Evolutionary conservation across 768 basidiomycete species (phyloP).

Genomic region (Leccinellum albellum): DNA sequence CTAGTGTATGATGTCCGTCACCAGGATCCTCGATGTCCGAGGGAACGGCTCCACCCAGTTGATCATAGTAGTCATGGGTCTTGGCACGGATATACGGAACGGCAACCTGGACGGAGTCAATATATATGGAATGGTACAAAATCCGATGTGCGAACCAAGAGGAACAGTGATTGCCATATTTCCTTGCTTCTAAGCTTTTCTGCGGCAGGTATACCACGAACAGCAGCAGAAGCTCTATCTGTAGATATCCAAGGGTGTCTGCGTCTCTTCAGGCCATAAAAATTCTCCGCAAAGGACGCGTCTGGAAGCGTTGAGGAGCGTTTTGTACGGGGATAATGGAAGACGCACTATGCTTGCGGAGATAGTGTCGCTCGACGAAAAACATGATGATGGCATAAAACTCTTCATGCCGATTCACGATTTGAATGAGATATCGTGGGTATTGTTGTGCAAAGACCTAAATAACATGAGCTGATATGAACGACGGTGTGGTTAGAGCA

Average conservation of each 20-base stretch:
- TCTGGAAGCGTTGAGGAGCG: constrained; percentile 43
- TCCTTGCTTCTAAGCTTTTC: constrained; percentile 67
- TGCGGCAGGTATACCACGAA: constrained; percentile 58
- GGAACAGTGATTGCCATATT: constrained; percentile 70
- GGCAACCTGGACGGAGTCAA: constrained; percentile 49
- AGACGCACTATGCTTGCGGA: constrained; percentile 74
- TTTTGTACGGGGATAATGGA: not conserved
- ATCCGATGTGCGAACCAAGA: constrained; percentile 58
- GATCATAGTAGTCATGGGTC: constrained; percentile 86
- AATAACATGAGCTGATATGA: not conserved
- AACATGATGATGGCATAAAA: constrained; percentile 89
- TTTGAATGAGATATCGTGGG: constrained; percentile 84
- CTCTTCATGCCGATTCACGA: constrained; percentile 95
- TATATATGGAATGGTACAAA: not conserved
- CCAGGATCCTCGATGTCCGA: constrained; percentile 60
- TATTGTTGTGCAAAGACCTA: constrained; percentile 94
- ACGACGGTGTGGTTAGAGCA: not conserved
- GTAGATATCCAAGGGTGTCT: constrained; percentile 67
- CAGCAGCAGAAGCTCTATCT: constrained; percentile 62
- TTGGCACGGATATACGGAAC: constrained; percentile 89
- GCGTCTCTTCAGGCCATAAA: constrained; percentile 87
- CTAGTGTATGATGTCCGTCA: constrained; percentile 41
- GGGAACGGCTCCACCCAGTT: constrained; percentile 76
- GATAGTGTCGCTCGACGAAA: constrained; percentile 86
- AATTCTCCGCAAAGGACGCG: constrained; percentile 93